Evolutionary conservation across 78 protist species (phyloP).

Genomic region (Dictyostelium firmibasis): DNA sequence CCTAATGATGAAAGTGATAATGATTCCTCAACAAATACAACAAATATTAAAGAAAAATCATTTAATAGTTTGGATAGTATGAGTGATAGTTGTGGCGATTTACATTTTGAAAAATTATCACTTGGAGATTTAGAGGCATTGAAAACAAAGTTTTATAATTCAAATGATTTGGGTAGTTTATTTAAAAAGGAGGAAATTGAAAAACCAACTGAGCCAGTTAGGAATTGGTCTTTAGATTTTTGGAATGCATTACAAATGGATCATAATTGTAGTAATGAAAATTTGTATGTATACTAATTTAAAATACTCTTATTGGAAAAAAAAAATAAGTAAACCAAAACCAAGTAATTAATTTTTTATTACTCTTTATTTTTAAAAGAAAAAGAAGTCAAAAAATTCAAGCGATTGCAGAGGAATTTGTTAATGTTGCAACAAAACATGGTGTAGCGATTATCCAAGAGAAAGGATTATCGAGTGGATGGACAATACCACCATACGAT

Average conservation of each 20-base stretch:
- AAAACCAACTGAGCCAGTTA: neutral
- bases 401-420: slow-evolving; percentile 69
- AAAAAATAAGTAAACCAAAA: too few relatives aligned
- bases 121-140: neutral
- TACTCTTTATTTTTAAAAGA: neutral
- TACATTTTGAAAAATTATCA: slow-evolving; percentile 19
- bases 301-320: too few relatives aligned
- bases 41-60: neutral
- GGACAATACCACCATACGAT: slow-evolving; percentile 52
- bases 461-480: neutral
- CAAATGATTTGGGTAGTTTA: neutral
- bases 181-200: neutral
- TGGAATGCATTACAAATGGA: slow-evolving; percentile 71
- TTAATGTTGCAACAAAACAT: slow-evolving; percentile 59
- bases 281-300: slow-evolving; percentile 19
- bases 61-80: neutral
- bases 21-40: neutral
- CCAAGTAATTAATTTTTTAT: too few relatives aligned
- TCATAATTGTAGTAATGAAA: slow-evolving; percentile 51
- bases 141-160: neutral
- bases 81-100: slow-evolving; percentile 23
- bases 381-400: slow-evolving; percentile 54
- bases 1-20: neutral
- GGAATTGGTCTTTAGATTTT: slow-evolving; percentile 67
- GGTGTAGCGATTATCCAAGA: slow-evolving; percentile 71